phyloP scores from a whole-genome alignment of 768 basidiomycete genomes.

The Boletellus ananas region DNA sequence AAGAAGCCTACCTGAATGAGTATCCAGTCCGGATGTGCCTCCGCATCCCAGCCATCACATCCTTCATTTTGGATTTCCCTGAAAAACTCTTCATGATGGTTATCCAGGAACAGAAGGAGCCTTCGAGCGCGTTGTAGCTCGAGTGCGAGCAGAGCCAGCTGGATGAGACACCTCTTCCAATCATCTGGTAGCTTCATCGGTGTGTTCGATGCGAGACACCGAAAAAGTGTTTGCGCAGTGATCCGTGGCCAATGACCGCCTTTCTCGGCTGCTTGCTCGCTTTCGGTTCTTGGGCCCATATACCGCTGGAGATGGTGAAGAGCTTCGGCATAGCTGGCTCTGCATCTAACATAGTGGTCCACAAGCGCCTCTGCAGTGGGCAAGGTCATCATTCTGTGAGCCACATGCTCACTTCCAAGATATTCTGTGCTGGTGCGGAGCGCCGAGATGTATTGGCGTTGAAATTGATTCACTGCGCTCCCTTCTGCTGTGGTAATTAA shows the following conservation, averaged over 20 bases:
- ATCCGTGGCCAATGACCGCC: conserved; percentile 36
- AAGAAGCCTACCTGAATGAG: background rate
- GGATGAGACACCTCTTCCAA: conserved; percentile 30
- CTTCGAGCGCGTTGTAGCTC: conserved; percentile 24
- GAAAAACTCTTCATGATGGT: background rate
- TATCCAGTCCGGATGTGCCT: background rate
- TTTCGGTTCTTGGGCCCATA: conserved; percentile 10
- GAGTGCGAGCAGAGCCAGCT: conserved; percentile 26
- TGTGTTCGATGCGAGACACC: conserved; percentile 24
- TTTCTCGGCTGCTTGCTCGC: conserved; percentile 9
- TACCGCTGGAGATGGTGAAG: background rate
- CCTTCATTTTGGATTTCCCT: background rate
- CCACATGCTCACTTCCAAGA: background rate
- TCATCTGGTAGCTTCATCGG: background rate
- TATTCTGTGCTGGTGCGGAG: background rate
- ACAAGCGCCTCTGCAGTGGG: background rate
- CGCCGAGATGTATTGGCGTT: background rate
- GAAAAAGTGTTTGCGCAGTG: conserved; percentile 28
- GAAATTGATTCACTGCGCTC: background rate
- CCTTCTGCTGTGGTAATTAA: background rate
- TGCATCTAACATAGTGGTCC: conserved; percentile 2
- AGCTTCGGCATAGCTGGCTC: background rate
- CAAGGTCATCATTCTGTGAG: background rate
- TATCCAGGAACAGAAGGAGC: background rate
- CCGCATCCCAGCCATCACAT: background rate